These are phyloP conservation scores for Quercus rubra DNA, from an alignment of 306 rosid species.

Conservation along the genomic window DNA sequence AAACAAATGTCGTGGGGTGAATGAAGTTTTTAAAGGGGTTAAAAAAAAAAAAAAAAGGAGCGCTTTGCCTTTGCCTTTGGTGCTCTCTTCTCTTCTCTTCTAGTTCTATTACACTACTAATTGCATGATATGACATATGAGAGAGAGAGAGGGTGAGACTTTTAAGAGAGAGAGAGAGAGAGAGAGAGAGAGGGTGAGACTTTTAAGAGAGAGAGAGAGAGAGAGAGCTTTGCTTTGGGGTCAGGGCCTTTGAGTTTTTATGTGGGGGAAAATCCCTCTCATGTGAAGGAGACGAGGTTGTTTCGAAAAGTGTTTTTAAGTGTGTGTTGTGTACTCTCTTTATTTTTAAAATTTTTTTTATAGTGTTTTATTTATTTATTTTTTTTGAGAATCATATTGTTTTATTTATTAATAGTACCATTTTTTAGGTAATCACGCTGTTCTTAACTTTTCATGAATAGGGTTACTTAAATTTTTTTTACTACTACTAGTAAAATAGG, in stretches of 20 bases:
- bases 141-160: constrained; percentile 6
- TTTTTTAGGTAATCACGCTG: constrained; percentile 26
- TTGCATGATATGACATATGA: constrained; percentile 83
- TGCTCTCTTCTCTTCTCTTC: too few species aligned
- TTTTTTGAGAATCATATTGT: too few species aligned
- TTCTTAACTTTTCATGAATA: background rate
- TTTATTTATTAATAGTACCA: too few species aligned
- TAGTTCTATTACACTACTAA: constrained; percentile 29
- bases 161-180: background rate
- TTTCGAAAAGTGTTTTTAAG: constrained; percentile 29
- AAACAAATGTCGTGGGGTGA: constrained; percentile 56
- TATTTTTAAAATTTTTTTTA: background rate
- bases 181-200: background rate
- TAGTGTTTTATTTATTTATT: background rate
- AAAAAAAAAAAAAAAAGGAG: background rate
- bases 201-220: background rate
- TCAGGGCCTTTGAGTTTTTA: constrained; percentile 21
- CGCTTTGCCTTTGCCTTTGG: too few species aligned
- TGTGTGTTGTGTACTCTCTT: background rate
- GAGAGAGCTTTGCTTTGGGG: constrained; percentile 31
- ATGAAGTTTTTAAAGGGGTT: constrained; percentile 5
- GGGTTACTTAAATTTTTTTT: too few species aligned
- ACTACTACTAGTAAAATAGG: too few species aligned
- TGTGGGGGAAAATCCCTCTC: constrained; percentile 47
- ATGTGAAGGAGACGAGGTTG: constrained; percentile 43